Evolutionary conservation across 2,329 filamentous ascomycete genomes (phyloP).

Genomic region (Knufia fluminis): DNA sequence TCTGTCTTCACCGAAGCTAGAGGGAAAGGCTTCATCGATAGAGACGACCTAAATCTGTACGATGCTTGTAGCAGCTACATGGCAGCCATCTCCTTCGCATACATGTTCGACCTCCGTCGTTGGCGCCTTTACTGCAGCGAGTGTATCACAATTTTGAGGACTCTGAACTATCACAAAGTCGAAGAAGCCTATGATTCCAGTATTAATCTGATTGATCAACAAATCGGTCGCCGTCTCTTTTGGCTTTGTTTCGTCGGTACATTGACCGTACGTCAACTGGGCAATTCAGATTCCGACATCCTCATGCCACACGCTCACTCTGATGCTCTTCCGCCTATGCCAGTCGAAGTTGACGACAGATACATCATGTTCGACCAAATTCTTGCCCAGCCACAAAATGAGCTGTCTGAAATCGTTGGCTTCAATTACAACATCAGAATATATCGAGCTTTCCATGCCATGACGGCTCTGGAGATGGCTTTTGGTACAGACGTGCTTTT

Average conservation of each 20-base stretch:
- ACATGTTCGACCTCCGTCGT: slow-evolving; percentile 31
- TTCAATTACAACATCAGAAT: slow-evolving; percentile 74
- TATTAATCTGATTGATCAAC: slow-evolving; percentile 28
- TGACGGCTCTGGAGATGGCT: slow-evolving; percentile 71
- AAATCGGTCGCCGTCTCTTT: slow-evolving; percentile 56
- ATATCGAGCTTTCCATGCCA: slow-evolving; percentile 68
- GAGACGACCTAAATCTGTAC: slow-evolving; percentile 32
- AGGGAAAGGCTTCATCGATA: slow-evolving; percentile 36
- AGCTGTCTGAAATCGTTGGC: slow-evolving; percentile 62
- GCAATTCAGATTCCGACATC: slow-evolving; percentile 60
- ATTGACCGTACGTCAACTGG: slow-evolving; percentile 69
- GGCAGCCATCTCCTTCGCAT: slow-evolving; percentile 32
- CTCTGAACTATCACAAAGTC: slow-evolving; percentile 30
- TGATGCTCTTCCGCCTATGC: slow-evolving; percentile 69
- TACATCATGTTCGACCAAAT: slow-evolving; percentile 66
- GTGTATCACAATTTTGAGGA: slow-evolving; percentile 34
- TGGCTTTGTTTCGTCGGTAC: slow-evolving; percentile 73
- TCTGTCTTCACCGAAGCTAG: slow-evolving; percentile 36
- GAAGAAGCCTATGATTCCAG: slow-evolving; percentile 26
- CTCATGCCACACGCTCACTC: slow-evolving; percentile 67
- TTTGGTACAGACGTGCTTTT: slow-evolving; percentile 70
- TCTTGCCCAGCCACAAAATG: slow-evolving; percentile 57
- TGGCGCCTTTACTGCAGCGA: slow-evolving; percentile 36
- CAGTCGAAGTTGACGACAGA: slow-evolving; percentile 74
- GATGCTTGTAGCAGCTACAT: slow-evolving; percentile 39